These are phyloP conservation scores for Tardiomyces depauwii DNA, from an alignment of 1,139 yeast genomes.

Conservation along the genomic window DNA sequence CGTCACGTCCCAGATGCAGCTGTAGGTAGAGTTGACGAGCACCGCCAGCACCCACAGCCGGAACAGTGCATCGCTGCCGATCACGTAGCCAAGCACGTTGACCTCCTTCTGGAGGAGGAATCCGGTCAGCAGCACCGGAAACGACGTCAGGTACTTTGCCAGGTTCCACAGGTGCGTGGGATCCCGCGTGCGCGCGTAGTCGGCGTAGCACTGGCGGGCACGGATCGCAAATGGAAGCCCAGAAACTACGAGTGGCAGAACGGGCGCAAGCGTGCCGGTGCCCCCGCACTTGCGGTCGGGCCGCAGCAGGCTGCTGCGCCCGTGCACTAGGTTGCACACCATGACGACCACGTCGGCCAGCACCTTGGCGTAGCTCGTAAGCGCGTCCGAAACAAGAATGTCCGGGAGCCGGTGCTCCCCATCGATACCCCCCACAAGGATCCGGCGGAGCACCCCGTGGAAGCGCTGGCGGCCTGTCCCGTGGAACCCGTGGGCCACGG, in stretches of 20 bases:
- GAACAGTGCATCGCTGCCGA: background rate
- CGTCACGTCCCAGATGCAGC: constrained; percentile 78
- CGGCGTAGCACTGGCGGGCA: constrained; percentile 65
- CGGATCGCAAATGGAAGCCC: constrained; percentile 59
- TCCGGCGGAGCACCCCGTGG: constrained; percentile 68
- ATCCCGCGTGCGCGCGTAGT: constrained; percentile 40
- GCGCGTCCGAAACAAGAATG: constrained; percentile 1
- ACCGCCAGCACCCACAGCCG: constrained; percentile 43
- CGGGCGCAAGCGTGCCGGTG: constrained; percentile 33
- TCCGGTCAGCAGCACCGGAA: constrained; percentile 45
- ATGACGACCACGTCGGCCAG: constrained; percentile 42
- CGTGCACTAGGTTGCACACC: constrained; percentile 27
- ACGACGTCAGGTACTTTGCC: constrained; percentile 56
- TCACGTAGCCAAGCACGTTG: constrained; percentile 12
- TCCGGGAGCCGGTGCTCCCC: constrained; percentile 1
- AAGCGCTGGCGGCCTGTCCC: constrained; percentile 39
- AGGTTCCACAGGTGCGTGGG: constrained; percentile 52
- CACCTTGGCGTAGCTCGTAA: constrained; percentile 1
- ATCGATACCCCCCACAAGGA: constrained; percentile 39
- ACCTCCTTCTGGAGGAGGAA: constrained; percentile 8
- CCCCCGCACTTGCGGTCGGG: constrained; percentile 29
- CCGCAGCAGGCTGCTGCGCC: constrained; percentile 18
- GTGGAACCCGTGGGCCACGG: constrained; percentile 42
- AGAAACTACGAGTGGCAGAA: constrained; percentile 21
- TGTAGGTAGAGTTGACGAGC: constrained; percentile 56